Evolutionary conservation across 495 filamentous ascomycete genomes (phyloP).

Genomic region (Penicillium atrosanguineum): DNA sequence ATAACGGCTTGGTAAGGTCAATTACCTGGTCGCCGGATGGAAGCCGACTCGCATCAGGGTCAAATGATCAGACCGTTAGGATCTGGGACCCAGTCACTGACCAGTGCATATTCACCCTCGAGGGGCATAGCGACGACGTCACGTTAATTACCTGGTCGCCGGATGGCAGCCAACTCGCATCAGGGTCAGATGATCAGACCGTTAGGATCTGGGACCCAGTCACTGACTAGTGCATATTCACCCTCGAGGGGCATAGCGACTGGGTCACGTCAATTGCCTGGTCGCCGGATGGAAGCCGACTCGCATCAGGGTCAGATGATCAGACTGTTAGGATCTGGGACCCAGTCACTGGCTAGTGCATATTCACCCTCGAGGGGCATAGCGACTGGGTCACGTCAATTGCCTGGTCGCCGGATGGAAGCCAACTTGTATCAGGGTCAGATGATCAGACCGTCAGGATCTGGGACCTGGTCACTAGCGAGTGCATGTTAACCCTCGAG

Average conservation of each 20-base stretch:
- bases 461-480: conserved; percentile 1
- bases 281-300: not conserved
- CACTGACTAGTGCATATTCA: conserved; percentile 3
- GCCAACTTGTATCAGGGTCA: not conserved
- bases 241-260: conserved; percentile 5
- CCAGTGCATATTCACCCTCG: conserved; percentile 7
- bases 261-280: not conserved
- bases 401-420: not conserved
- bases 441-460: not conserved
- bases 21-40: not conserved
- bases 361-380: conserved; percentile 5
- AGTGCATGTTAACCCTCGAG: conserved; percentile 9
- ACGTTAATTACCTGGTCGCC: not conserved
- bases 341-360: not conserved
- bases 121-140: conserved; percentile 4
- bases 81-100: conserved; percentile 3
- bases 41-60: conserved; percentile 1
- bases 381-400: not conserved
- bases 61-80: not conserved
- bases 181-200: not conserved
- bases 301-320: conserved; percentile 3
- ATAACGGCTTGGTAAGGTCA: not conserved
- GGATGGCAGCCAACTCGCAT: conserved; percentile 4
- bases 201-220: conserved; percentile 6
- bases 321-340: conserved; percentile 5